Conservation (phyloP, 208 protist species). For the Acanthamoeba castellanii region DNA sequence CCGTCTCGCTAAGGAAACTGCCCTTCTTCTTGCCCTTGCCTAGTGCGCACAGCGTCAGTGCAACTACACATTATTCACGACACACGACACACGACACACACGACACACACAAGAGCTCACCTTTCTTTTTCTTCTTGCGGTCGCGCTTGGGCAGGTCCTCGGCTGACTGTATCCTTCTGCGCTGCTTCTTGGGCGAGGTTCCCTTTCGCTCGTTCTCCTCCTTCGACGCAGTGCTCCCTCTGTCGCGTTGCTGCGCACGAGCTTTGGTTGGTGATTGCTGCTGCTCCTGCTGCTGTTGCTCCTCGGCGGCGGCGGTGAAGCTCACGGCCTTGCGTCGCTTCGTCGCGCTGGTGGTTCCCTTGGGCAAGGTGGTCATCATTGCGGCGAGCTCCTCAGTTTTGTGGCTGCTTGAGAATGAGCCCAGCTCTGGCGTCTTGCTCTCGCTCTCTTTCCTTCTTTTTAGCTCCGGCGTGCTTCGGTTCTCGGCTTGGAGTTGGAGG, state of each 20-base stretch:
- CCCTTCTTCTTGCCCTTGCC: not conserved
- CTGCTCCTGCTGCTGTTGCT: too few species aligned
- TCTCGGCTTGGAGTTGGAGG: not conserved
- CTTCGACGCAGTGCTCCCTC: not conserved
- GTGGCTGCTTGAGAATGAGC: not conserved
- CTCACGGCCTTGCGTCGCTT: not conserved
- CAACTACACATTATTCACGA: too few species aligned
- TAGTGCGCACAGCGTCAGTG: too few species aligned
- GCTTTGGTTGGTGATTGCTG: too few species aligned
- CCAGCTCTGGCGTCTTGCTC: too few species aligned
- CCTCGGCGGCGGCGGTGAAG: not conserved
- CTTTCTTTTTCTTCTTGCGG: not conserved
- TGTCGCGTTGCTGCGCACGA: too few species aligned
- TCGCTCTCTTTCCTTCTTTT: not conserved
- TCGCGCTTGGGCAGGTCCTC: not conserved
- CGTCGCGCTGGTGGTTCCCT: not conserved
- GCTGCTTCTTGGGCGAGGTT: not conserved
- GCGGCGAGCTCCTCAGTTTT: not conserved
- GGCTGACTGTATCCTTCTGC: not conserved
- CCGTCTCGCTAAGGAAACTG: not conserved
- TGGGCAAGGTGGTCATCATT: not conserved
- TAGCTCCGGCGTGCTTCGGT: not conserved
- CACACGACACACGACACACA: too few species aligned
- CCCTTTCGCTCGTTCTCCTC: not conserved
- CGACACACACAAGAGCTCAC: not conserved